A percentile compares a stretch with the other conserved stretches of the same genome.
phyloP scores from a whole-genome alignment of 805 yeast genomes.

The Danielia reshetovae region DNA sequence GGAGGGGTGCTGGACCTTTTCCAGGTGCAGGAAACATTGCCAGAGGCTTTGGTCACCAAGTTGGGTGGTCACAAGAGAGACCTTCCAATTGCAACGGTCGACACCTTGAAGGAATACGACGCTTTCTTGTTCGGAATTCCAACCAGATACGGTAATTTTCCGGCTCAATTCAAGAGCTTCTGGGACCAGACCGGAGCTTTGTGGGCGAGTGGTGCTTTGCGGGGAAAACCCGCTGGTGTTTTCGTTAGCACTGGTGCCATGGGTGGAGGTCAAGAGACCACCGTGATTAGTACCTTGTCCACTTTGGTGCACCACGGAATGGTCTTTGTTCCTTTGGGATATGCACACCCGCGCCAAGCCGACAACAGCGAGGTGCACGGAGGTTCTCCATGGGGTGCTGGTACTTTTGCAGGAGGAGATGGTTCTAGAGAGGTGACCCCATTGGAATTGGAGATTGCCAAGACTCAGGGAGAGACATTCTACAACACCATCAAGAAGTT shows the following conservation, averaged over 20 bases:
- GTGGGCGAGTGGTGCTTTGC: slow-evolving; percentile 67
- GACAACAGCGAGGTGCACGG: slow-evolving; percentile 70
- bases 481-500: slow-evolving; percentile 32
- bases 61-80: slow-evolving; percentile 54
- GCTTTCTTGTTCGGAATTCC: slow-evolving; percentile 77
- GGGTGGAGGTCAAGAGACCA: slow-evolving; percentile 78
- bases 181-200: slow-evolving; percentile 75
- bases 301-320: slow-evolving; percentile 74
- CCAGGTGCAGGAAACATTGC: slow-evolving; percentile 73
- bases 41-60: slow-evolving; percentile 49
- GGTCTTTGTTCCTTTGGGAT: slow-evolving; percentile 75
- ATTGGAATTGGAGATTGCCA: slow-evolving; percentile 62
- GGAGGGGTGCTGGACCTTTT: slow-evolving; percentile 67
- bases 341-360: slow-evolving; percentile 54
- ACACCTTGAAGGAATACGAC: slow-evolving; percentile 59
- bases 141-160: slow-evolving; percentile 71
- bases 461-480: slow-evolving; percentile 65
- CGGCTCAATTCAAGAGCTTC: slow-evolving; percentile 73
- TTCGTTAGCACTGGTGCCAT: slow-evolving; percentile 68
- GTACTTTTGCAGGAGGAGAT: slow-evolving; percentile 69
- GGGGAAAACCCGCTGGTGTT: slow-evolving; percentile 71
- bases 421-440: slow-evolving; percentile 68
- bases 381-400: slow-evolving; percentile 86
- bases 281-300: slow-evolving; percentile 56
- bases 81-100: slow-evolving; percentile 45